Evolutionary conservation across 768 basidiomycete genomes (phyloP).

Genomic region (Russula emetica): DNA sequence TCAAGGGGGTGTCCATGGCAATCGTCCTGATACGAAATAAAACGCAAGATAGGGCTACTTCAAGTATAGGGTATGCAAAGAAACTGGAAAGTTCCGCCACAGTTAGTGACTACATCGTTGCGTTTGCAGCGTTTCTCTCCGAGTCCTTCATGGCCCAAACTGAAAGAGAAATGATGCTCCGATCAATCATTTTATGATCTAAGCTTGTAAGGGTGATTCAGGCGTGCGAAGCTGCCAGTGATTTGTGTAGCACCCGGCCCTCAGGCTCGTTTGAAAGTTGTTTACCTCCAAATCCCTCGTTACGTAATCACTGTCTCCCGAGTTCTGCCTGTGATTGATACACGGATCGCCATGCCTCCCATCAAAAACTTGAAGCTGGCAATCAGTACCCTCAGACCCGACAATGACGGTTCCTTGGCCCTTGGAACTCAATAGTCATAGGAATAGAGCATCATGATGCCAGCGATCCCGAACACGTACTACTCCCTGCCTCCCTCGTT

Average conservation of each 20-base stretch:
- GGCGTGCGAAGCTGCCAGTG: no score
- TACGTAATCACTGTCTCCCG: no score
- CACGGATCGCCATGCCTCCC: conserved; percentile 14
- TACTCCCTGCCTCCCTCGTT: background rate
- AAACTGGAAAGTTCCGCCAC: no score
- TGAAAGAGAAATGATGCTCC: no score
- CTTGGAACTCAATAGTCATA: background rate
- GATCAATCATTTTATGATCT: no score
- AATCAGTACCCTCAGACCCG: background rate
- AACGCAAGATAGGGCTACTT: background rate
- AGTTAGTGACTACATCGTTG: background rate
- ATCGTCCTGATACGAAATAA: background rate
- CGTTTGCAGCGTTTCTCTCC: no score
- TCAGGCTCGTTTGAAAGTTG: no score
- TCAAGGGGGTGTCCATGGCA: no score
- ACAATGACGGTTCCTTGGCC: background rate
- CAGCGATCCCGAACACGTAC: background rate
- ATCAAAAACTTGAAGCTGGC: conserved; percentile 7
- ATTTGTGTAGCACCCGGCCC: no score
- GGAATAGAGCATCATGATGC: background rate
- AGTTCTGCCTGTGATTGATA: no score
- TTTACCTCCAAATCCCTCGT: no score
- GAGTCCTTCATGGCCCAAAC: background rate
- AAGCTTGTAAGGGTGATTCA: no score
- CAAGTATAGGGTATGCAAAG: background rate